These are phyloP conservation scores for Neonectria ditissima DNA, from an alignment of 2,329 filamentous ascomycete species.

Conservation along the genomic window DNA sequence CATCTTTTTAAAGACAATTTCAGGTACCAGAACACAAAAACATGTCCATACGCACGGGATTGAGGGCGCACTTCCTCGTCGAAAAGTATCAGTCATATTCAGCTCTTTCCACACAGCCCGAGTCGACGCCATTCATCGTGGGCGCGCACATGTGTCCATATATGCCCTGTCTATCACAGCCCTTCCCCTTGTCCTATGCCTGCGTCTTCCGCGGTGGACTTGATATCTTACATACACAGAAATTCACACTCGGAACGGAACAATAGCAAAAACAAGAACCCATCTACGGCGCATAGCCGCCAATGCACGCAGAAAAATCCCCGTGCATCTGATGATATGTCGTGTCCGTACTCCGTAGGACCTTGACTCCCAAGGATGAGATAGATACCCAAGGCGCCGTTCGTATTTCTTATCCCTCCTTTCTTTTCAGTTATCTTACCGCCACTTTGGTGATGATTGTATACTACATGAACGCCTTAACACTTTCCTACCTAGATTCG, in stretches of 20 bases:
- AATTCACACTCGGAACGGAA: slow-evolving; percentile 8
- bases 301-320: slow-evolving; percentile 11
- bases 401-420: neutral
- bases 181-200: slow-evolving; percentile 1
- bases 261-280: slow-evolving; percentile 6
- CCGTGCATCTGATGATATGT: slow-evolving; percentile 15
- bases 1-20: slow-evolving; percentile 14
- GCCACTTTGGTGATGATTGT: slow-evolving; percentile 14
- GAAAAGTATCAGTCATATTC: slow-evolving; percentile 7
- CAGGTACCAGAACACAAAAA: slow-evolving; percentile 26
- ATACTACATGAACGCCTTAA: slow-evolving; percentile 45
- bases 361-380: neutral
- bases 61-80: neutral
- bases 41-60: too few relatives aligned
- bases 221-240: slow-evolving; percentile 28
- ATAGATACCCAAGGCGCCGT: neutral
- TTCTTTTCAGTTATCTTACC: slow-evolving; percentile 11
- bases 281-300: neutral
- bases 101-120: slow-evolving; percentile 1
- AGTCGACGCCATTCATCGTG: slow-evolving; percentile 8
- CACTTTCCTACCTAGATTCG: slow-evolving; percentile 37
- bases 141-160: slow-evolving; percentile 12
- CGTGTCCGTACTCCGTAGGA: slow-evolving; percentile 10
- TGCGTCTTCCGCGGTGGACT: slow-evolving; percentile 7
- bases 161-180: slow-evolving; percentile 24